A percentile compares a stretch with the other conserved stretches of the same genome.
phyloP scores from a whole-genome alignment of 768 basidiomycete species.

The Tulasnella sp. region DNA sequence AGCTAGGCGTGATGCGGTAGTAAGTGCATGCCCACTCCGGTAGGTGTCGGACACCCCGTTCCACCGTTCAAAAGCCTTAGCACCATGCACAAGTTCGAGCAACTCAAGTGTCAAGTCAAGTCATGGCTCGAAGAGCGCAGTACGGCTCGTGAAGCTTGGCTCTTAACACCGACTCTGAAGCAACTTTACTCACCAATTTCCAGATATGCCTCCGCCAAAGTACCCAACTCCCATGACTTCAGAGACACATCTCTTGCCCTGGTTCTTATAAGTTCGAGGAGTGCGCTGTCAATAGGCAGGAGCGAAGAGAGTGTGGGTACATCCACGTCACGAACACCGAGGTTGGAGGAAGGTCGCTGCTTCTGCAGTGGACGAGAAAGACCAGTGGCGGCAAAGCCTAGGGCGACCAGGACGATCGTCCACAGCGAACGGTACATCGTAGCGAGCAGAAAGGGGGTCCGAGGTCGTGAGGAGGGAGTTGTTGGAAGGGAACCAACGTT shows the following conservation, averaged over 20 bases:
- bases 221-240: constrained; percentile 21
- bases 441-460: not conserved
- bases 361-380: not conserved
- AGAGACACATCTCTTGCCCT: not conserved
- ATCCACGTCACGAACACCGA: not conserved
- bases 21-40: no score
- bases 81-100: no score
- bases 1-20: no score
- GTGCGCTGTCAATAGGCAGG: not conserved
- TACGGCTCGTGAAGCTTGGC: no score
- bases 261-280: not conserved
- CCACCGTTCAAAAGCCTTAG: no score
- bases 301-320: constrained; percentile 4
- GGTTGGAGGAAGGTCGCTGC: not conserved
- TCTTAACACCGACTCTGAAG: not conserved
- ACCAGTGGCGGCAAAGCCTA: not conserved
- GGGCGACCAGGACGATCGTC: not conserved
- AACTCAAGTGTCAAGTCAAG: no score
- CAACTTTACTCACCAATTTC: constrained; percentile 21
- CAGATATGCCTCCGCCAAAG: constrained; percentile 18
- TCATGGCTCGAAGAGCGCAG: no score
- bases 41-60: no score
- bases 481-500: not conserved
- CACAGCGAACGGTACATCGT: not conserved
- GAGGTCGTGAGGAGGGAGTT: not conserved